These are phyloP conservation scores for Acacia acuminata DNA, from an alignment of 306 rosid genomes.

Conservation along the genomic window DNA sequence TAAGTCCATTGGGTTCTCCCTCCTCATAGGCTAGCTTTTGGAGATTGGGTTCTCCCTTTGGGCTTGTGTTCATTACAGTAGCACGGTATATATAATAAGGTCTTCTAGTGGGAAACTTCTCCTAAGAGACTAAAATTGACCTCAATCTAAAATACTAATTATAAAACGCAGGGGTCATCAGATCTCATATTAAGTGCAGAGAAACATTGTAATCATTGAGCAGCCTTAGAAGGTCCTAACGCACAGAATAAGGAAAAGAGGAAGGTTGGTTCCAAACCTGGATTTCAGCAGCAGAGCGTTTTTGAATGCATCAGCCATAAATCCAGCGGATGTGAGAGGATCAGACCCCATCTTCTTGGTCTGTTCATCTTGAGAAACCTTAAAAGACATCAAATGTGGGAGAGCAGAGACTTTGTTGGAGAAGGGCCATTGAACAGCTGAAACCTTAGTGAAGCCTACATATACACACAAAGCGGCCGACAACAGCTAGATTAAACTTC, in stretches of 20 bases:
- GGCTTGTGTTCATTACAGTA: no score
- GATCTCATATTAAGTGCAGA: constrained; percentile 3
- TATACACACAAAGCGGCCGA: constrained; percentile 26
- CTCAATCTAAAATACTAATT: constrained; percentile 25
- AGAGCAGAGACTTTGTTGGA: constrained; percentile 58
- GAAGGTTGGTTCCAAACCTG: constrained; percentile 51
- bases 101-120: not conserved
- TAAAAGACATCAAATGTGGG: constrained; percentile 71
- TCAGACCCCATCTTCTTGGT: constrained; percentile 42
- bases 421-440: constrained; percentile 62
- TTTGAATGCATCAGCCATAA: constrained; percentile 42
- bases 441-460: constrained; percentile 48
- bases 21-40: no score
- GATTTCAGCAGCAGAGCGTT: constrained; percentile 41
- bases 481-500: constrained; percentile 5
- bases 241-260: not conserved
- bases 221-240: not conserved
- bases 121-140: constrained; percentile 27
- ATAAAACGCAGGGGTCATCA: no score
- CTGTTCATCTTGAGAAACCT: constrained; percentile 60
- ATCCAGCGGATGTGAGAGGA: constrained; percentile 40
- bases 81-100: no score
- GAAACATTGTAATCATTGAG: not conserved
- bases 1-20: no score
- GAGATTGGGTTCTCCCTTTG: no score